Evolutionary conservation across 805 yeast genomes (phyloP), one percentile per base, ranked within the genome.

Genomic region (Wickerhamomyces xylosicus): DNA sequence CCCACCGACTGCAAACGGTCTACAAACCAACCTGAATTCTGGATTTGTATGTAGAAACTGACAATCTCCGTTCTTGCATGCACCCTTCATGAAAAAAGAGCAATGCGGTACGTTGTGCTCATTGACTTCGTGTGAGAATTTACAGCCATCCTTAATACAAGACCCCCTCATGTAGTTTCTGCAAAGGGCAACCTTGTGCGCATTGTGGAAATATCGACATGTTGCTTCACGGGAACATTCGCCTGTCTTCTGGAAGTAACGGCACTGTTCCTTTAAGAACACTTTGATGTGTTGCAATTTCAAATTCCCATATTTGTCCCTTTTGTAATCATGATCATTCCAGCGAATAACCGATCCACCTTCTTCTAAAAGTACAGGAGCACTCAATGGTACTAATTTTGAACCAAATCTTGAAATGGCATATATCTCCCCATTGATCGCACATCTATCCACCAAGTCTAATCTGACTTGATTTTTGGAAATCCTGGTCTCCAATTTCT

Each of bases 1-100:
- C 1, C 89, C 87, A 15, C 73, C 72, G 27, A 77, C 48, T 4
- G 89, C 71, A 61, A 84, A 85, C 21, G 71, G 76, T 18, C 85
- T 63, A 51, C 95, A 84, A 1, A 74, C 63, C 3, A 76, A 58
- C 21, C 14, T 25, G 34, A 54, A 48, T 20, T 47, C 56, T 31
- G 66, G 73, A 38, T 49, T 49, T 61, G 64, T 69, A 57, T 69
- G 84, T 27, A 64, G 61, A 48, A 53, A 85, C 48, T 57, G 61
- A 56, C 85, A 77, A 28, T 65, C 56, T 4, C 51, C 48, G 42
- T 74, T 74, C 2, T 62, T 57, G 51, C 85, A 77, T 13, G 55
- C 42, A 1, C 72, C 74, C 4, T 49, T 49, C 35, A 71, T 67
- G 47, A 59, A 72, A 49, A 68, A 79, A 34, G 51, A 59, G 47